phyloP scores from a whole-genome alignment of 2,329 filamentous ascomycete species.

The Phyllosticta citriasiana region DNA sequence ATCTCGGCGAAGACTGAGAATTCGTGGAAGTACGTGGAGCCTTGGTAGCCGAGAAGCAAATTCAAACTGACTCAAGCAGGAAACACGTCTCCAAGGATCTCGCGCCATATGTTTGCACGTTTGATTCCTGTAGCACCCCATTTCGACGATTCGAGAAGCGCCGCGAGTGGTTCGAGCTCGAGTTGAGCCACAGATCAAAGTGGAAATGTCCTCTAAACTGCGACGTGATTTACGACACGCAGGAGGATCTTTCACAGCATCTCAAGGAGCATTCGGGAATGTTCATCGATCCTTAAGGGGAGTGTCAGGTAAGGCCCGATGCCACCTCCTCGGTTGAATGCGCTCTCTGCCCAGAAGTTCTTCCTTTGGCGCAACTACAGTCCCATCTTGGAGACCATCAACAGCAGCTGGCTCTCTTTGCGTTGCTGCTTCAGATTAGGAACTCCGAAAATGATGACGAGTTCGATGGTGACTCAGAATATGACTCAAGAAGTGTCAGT shows the following conservation, averaged over 20 bases:
- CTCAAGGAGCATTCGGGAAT: no score
- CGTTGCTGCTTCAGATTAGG: neutral
- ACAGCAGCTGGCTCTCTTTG: neutral
- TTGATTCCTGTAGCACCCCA: neutral
- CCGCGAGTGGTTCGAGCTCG: constrained; percentile 4
- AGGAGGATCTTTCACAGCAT: neutral
- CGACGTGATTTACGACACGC: neutral
- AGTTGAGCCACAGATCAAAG: neutral
- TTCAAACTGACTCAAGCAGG: neutral
- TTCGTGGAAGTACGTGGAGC: neutral
- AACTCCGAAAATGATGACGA: neutral
- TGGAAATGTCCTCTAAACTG: neutral
- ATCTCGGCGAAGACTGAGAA: neutral
- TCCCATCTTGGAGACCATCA: neutral
- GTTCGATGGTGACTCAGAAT: neutral
- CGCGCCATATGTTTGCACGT: neutral
- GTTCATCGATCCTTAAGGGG: neutral
- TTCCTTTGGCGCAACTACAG: neutral
- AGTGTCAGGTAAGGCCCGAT: no score
- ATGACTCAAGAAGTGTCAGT: no score
- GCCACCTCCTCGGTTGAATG: no score
- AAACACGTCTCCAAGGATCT: constrained; percentile 1
- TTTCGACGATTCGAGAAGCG: neutral
- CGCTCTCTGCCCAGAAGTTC: no score
- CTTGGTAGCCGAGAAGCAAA: neutral